Conservation (phyloP, 768 basidiomycete genomes). For the Tephrocybe sp. region DNA sequence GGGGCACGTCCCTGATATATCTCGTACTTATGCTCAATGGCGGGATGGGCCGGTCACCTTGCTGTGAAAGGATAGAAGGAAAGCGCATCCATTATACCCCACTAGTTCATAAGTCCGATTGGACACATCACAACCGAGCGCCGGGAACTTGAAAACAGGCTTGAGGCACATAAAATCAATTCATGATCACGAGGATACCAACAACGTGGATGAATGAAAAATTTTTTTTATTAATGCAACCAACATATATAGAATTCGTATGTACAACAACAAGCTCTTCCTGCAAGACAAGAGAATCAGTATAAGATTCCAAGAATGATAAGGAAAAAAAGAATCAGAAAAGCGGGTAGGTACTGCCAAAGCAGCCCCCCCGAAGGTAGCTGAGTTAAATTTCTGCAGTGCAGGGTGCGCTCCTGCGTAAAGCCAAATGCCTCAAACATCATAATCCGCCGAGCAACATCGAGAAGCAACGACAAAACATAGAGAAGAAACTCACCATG, state of each 20-base stretch:
- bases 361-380: conserved; percentile 74
- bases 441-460: conserved; percentile 31
- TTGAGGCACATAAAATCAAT: background rate
- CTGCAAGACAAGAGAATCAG: too few relatives aligned
- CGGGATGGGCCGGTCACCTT: conserved; percentile 12
- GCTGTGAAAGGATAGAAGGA: background rate
- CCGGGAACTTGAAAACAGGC: background rate
- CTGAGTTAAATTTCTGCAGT: conserved; percentile 87
- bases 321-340: conserved; percentile 26
- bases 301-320: background rate
- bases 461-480: conserved; percentile 14
- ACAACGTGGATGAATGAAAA: background rate
- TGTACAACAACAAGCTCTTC: too few relatives aligned
- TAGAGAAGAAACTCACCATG: conserved; percentile 24
- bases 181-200: background rate
- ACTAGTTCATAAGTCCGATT: background rate
- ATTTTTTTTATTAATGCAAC: too few relatives aligned
- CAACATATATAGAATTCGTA: too few relatives aligned
- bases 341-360: conserved; percentile 45
- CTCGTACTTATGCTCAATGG: background rate
- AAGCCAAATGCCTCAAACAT: conserved; percentile 97
- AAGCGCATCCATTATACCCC: too few relatives aligned
- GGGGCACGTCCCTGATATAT: background rate
- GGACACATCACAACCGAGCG: background rate
- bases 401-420: conserved; percentile 66